Conservation (phyloP, 2,329 filamentous ascomycete species). For the Aureobasidium sp. region DNA sequence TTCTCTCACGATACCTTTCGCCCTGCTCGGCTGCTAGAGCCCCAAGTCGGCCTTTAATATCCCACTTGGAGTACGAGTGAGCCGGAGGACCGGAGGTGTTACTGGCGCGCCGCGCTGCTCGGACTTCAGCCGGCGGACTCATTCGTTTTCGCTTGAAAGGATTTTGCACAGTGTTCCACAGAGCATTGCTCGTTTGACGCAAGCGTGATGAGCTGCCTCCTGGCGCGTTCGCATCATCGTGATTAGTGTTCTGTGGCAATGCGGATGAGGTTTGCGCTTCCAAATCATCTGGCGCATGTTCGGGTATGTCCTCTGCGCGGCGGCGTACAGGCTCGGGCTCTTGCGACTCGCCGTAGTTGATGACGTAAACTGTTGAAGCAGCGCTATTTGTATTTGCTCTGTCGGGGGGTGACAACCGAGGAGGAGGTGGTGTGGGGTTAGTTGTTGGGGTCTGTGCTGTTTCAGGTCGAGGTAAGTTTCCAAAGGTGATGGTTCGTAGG, state of each 20-base stretch:
- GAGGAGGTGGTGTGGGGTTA: slow-evolving; percentile 33
- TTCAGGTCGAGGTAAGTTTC: slow-evolving; percentile 19
- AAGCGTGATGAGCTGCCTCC: slow-evolving; percentile 14
- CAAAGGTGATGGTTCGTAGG: slow-evolving; percentile 20
- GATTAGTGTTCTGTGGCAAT: not conserved
- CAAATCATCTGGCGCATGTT: not conserved
- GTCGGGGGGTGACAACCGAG: slow-evolving; percentile 47
- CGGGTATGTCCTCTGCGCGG: slow-evolving; percentile 17
- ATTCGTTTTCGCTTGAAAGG: slow-evolving; percentile 53
- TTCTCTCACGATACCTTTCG: slow-evolving; percentile 37
- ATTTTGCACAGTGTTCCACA: slow-evolving; percentile 49
- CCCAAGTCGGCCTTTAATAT: slow-evolving; percentile 40
- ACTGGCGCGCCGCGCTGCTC: slow-evolving; percentile 28
- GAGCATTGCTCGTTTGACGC: slow-evolving; percentile 16
- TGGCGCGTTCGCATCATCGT: slow-evolving; percentile 10
- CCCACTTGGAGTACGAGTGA: slow-evolving; percentile 39
- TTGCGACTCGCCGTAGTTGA: slow-evolving; percentile 50
- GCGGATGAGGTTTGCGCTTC: not conserved
- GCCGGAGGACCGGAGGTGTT: slow-evolving; percentile 29
- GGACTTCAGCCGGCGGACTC: slow-evolving; percentile 54
- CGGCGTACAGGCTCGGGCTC: slow-evolving; percentile 34
- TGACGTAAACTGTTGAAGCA: slow-evolving; percentile 57
- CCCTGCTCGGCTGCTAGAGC: slow-evolving; percentile 45
- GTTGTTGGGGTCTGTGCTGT: not conserved
- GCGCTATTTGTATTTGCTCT: slow-evolving; percentile 56